Base-by-base conservation (phyloP, 2,329 filamentous ascomycete species). In the Gyromitra esculenta region DNA sequence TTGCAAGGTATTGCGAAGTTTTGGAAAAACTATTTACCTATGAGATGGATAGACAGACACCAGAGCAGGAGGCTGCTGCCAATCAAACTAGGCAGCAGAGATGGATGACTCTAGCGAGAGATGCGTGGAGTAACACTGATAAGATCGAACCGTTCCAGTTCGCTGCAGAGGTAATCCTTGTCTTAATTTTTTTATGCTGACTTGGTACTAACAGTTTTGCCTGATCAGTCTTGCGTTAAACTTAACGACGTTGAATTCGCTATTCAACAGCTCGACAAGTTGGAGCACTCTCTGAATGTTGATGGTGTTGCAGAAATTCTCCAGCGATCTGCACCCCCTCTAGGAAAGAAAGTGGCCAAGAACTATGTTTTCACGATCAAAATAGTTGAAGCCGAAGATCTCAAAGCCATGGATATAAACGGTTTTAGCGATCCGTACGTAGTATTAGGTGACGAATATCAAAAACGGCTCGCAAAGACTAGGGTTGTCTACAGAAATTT, bases 311-410 rank as follows among this genome's bases (percentile, higher is more conserved):
- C 94, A 1, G 90, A 92, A 66, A 89, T 97, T 15, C 89, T 99
- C 65, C 89, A 91, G 60, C 90, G 88, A 81, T 87, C 91, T 78
- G 89, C 92, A 35, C 92, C 92, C 7, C 91, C 92, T 0, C 90
- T 90, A 80, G 67, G 71, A 18, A 77, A 63, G 48, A 77, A 77
- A 45, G 21, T 59, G 9, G 91, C 90, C 81, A 89, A 91, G 54
- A 92, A 90, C 78, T 98, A 97, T 82, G 94, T 97, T 71, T 99
- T 99, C 84, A 98, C 96, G 0, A 94, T 99, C 84, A 99, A 99
- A 85, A 94, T 99, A 75, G 94, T 99, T 35, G 96, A 99, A 84
- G 96, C 93, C 7, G 96, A 99, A 84, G 96, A 99, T 81, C 87
- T 99, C 80, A 98, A 98, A 84, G 93, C 96, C n/a, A 98, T 96